Base-by-base conservation (phyloP, 768 basidiomycete species). In the Russula vinacea region DNA sequence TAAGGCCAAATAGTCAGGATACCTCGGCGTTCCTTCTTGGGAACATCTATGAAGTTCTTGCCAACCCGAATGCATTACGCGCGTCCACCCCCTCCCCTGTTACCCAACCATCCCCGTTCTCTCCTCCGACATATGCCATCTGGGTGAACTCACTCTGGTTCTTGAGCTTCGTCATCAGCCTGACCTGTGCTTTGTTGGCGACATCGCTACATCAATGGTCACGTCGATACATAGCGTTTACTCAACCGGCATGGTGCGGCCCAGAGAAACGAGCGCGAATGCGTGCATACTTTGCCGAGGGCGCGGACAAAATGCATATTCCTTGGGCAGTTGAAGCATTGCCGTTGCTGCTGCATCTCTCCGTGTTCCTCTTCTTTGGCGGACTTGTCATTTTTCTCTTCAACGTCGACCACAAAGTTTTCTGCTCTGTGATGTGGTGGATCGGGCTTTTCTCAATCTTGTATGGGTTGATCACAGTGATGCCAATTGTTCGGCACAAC, bases 71-170 rank as follows among this genome's bases (percentile, higher is more conserved):
- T 24, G 11, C 22, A 19, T 19, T 52, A 10, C 6, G 5, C 7
- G 7, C 32, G 5, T 24, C 24, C 17, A 35, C 5, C 22, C 16
- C 33, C 19, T 32, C 33, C 19, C 22, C 29, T 24, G 11, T 35
- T 14, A 4, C 33, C 13, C 5, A 10, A 19, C 52, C 42, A 45
- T 44, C 33, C 3, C 16, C 22, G 1, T 62, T 47, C 53, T 55
- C 60, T 39, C 60, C 60, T 6, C 44, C 60, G 14, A 35, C 2
- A 39, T 55, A 26, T 19, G 32, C 45, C 17, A 0, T 62, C 33
- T 55, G 33, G 53, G 60, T 62, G 26, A 55, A 56, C 16, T 26
- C 54, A 3, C 60, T 62, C 35, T 62, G 60, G 60, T 39, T 49
- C 26, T 9, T 56, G 60, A 62, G 60, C 17, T 49, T 62, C 10